A percentile compares a stretch with the other conserved stretches of the same genome.
Conservation (phyloP, 345 rosid genomes). For the Garcia nutans region DNA sequence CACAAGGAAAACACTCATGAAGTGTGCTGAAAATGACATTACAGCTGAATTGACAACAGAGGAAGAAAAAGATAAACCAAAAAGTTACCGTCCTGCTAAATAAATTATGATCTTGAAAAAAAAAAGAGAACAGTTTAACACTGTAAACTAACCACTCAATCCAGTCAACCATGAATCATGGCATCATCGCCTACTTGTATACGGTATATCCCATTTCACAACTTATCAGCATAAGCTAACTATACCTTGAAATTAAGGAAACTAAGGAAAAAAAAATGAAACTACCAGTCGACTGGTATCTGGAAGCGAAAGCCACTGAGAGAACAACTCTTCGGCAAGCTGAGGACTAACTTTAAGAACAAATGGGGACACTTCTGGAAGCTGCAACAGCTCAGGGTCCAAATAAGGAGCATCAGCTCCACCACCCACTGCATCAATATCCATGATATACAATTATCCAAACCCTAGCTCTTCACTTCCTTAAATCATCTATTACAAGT, state of each 20-base stretch:
- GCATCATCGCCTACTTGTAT: background rate
- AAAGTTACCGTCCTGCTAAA: background rate
- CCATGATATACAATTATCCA: slow-evolving; percentile 18
- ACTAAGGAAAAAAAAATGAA: too few species aligned
- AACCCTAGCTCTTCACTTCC: slow-evolving; percentile 19
- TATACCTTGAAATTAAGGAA: too few species aligned
- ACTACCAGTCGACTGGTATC: slow-evolving; percentile 62
- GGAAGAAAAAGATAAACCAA: background rate
- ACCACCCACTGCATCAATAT: slow-evolving; percentile 20
- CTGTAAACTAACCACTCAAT: background rate
- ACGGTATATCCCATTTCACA: background rate
- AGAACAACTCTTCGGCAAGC: slow-evolving; percentile 60
- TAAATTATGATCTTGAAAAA: background rate
- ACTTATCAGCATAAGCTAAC: background rate
- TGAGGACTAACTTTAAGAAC: slow-evolving; percentile 50
- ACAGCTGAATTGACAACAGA: background rate
- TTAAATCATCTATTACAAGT: background rate
- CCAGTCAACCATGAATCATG: background rate
- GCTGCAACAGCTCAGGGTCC: slow-evolving; percentile 71
- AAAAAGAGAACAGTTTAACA: background rate
- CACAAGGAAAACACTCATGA: background rate
- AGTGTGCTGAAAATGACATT: background rate
- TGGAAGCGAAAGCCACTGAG: slow-evolving; percentile 86
- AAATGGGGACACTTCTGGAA: slow-evolving; percentile 59
- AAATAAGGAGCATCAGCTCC: slow-evolving; percentile 40